Conservation (phyloP, 2,329 filamentous ascomycete genomes). For the Curvularia hawaiiensis region DNA sequence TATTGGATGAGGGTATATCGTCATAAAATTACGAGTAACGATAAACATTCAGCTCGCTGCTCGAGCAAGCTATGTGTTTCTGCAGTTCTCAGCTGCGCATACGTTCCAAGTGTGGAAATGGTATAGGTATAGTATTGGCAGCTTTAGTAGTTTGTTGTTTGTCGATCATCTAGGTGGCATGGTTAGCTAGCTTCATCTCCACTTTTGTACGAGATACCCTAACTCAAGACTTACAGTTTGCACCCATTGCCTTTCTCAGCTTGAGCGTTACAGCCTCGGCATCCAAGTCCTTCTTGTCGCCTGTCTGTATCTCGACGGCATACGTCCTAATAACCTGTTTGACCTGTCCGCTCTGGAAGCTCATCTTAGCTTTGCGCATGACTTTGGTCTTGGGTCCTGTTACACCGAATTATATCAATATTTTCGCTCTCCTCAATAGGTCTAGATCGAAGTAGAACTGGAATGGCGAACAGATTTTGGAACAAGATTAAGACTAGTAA, state of each 20-base stretch:
- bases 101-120: background rate
- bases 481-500: background rate
- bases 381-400: constrained; percentile 59
- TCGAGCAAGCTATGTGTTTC: background rate
- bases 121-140: background rate
- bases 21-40: constrained; percentile 7
- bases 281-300: constrained; percentile 64
- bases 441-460: background rate
- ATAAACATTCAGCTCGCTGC: background rate
- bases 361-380: constrained; percentile 72
- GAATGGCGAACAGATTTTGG: background rate
- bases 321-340: constrained; percentile 68
- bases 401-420: background rate
- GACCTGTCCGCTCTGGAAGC: constrained; percentile 69
- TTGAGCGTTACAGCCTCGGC: constrained; percentile 65
- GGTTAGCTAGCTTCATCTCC: constrained; percentile 1
- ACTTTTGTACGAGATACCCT: background rate
- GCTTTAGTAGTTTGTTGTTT: constrained; percentile 27
- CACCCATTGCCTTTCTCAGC: constrained; percentile 69
- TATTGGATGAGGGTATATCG: constrained; percentile 4
- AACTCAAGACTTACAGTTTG: constrained; percentile 65
- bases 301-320: constrained; percentile 67
- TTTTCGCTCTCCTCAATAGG: background rate
- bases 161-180: constrained; percentile 23
- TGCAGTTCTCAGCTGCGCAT: background rate